Evolutionary conservation across 345 rosid species (phyloP).

Genomic region (Passiflora organensis): DNA sequence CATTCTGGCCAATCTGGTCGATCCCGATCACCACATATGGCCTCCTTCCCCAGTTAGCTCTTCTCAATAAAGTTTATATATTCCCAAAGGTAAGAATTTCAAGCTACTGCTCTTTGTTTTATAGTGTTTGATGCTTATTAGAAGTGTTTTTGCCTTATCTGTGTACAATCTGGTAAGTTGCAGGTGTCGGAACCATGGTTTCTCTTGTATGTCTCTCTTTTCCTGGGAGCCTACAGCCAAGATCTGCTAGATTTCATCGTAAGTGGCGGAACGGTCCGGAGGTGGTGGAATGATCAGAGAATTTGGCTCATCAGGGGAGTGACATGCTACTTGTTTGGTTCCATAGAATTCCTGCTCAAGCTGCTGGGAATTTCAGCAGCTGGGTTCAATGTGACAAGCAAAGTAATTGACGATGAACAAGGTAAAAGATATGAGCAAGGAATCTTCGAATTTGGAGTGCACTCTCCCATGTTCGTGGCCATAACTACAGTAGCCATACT

Average conservation of each 20-base stretch:
- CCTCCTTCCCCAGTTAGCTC: constrained; percentile 63
- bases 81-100: constrained; percentile 44
- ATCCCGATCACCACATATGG: constrained; percentile 45
- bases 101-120: no score
- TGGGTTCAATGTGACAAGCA: constrained; percentile 61
- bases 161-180: background rate
- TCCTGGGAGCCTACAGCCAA: constrained; percentile 55
- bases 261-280: constrained; percentile 34
- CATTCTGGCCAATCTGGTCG: constrained; percentile 48
- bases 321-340: constrained; percentile 37
- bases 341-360: constrained; percentile 39
- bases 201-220: constrained; percentile 51
- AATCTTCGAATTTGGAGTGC: constrained; percentile 53
- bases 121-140: no score
- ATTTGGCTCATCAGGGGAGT: constrained; percentile 53
- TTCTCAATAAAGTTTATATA: constrained; percentile 35
- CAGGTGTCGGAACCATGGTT: constrained; percentile 63
- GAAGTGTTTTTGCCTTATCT: no score
- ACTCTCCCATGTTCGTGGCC: constrained; percentile 49
- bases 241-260: constrained; percentile 36
- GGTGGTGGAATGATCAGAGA: constrained; percentile 79
- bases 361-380: constrained; percentile 36
- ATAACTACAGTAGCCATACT: constrained; percentile 39
- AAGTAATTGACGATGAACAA: constrained; percentile 44
- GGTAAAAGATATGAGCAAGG: constrained; percentile 50